Evolutionary conservation across 768 basidiomycete genomes (phyloP).

Genomic region (Boletus coccyginus): DNA sequence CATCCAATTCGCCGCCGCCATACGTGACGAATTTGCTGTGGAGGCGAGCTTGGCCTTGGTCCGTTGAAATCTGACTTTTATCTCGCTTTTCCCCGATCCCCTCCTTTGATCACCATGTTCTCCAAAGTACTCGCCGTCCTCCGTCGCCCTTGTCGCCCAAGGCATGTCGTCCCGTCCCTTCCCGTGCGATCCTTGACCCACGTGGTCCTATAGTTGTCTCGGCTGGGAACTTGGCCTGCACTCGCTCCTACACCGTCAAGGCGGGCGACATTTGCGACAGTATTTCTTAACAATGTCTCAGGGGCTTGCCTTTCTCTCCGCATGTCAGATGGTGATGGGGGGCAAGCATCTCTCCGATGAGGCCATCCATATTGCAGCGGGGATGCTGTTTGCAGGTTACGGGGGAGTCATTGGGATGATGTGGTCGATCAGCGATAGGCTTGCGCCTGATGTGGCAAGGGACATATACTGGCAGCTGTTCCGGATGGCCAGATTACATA

Average conservation of each 20-base stretch:
- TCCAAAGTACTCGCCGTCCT: conserved; percentile 38
- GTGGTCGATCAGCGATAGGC: conserved; percentile 4
- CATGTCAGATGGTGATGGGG: no score
- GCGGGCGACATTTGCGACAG: no score
- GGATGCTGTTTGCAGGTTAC: conserved; percentile 36
- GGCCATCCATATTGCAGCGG: not conserved
- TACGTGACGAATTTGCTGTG: no score
- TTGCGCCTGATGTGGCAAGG: conserved; percentile 33
- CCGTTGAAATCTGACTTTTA: no score
- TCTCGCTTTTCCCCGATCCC: conserved; percentile 1
- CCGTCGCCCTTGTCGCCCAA: conserved; percentile 45
- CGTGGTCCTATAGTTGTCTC: conserved; percentile 16
- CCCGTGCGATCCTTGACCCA: not conserved
- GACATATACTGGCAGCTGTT: conserved; percentile 27
- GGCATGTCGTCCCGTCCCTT: conserved; percentile 28
- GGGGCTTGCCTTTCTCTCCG: no score
- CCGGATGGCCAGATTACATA: no score
- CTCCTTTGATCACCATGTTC: conserved; percentile 33
- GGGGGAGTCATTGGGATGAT: conserved; percentile 4
- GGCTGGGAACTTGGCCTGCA: conserved; percentile 38
- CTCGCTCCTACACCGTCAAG: no score
- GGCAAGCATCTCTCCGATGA: no score
- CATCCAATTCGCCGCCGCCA: no score
- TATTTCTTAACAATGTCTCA: no score
- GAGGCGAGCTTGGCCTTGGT: no score